Conservation (phyloP, 2,329 filamentous ascomycete genomes). For the Blumeria graminis region DNA sequence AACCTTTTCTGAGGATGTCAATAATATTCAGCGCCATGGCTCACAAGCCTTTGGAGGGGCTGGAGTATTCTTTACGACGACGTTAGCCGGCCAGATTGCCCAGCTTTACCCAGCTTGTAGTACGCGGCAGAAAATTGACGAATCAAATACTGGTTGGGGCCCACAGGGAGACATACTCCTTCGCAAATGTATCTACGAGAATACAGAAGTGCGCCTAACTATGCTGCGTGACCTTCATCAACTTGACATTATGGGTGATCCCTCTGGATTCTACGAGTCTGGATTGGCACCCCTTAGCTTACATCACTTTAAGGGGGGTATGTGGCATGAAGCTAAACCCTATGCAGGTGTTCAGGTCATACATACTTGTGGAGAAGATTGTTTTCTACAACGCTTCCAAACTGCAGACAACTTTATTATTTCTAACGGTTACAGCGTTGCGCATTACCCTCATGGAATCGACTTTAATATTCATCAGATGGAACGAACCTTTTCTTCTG, state of each 20-base stretch:
- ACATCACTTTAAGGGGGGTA: slow-evolving; percentile 21
- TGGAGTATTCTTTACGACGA: slow-evolving; percentile 15
- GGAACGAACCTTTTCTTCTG: slow-evolving; percentile 11
- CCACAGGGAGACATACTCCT: slow-evolving; percentile 17
- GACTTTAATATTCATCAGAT: slow-evolving; percentile 14
- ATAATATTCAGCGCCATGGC: slow-evolving; percentile 14
- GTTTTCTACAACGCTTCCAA: slow-evolving; percentile 13
- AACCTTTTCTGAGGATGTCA: slow-evolving; percentile 14
- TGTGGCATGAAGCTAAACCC: slow-evolving; percentile 22
- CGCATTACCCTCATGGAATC: slow-evolving; percentile 12
- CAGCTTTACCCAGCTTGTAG: slow-evolving; percentile 23
- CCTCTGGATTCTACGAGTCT: slow-evolving; percentile 14
- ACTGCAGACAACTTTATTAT: slow-evolving; percentile 13
- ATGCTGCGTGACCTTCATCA: slow-evolving; percentile 13
- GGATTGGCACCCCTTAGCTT: slow-evolving; percentile 11
- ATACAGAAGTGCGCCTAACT: slow-evolving; percentile 13
- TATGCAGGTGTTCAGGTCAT: slow-evolving; percentile 11
- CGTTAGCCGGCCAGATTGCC: slow-evolving; percentile 22
- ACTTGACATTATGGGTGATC: slow-evolving; percentile 13
- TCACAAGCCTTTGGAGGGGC: slow-evolving; percentile 14
- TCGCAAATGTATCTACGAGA: slow-evolving; percentile 14
- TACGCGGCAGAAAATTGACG: slow-evolving; percentile 25
- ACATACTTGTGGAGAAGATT: slow-evolving; percentile 14
- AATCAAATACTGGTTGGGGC: slow-evolving; percentile 33
- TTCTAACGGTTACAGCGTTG: slow-evolving; percentile 12